These are phyloP conservation scores for Alternaria dauci DNA, from an alignment of 2,329 filamentous ascomycete genomes.

Conservation along the genomic window DNA sequence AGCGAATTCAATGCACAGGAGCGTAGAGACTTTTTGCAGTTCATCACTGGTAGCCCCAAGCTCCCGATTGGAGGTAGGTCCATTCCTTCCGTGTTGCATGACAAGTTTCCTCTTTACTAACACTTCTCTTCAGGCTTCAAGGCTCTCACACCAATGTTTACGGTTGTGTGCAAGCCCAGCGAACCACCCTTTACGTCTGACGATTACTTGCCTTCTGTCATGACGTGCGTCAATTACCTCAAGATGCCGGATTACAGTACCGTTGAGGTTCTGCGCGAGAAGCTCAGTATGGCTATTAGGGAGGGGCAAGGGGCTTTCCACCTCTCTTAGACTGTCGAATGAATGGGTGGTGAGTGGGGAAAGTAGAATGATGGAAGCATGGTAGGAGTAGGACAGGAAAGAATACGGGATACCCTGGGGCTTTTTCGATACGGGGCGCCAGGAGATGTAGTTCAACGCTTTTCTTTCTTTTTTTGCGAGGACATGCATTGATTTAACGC, in stretches of 20 bases:
- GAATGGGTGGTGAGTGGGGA: neutral
- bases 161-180: conserved; percentile 98
- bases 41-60: conserved; percentile 97
- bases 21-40: conserved; percentile 93
- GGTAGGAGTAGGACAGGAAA: neutral
- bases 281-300: conserved; percentile 84
- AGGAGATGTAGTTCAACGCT: neutral
- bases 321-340: conserved; percentile 68
- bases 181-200: conserved; percentile 92
- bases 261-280: conserved; percentile 77
- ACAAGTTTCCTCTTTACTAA: neutral
- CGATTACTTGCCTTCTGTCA: conserved; percentile 98
- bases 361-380: no score
- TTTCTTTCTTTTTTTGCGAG: neutral
- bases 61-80: conserved; percentile 91
- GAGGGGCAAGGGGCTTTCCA: conserved; percentile 99
- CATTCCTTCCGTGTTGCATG: neutral
- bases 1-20: conserved; percentile 78
- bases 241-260: conserved; percentile 94
- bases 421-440: conserved; percentile 1
- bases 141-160: conserved; percentile 96
- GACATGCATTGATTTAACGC: conserved; percentile 2
- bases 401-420: conserved; percentile 10
- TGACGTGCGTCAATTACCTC: conserved; percentile 99
- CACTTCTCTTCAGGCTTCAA: conserved; percentile 77